Evolutionary conservation across 2,329 filamentous ascomycete species (phyloP).

Genomic region (Venturiaceae sp.): DNA sequence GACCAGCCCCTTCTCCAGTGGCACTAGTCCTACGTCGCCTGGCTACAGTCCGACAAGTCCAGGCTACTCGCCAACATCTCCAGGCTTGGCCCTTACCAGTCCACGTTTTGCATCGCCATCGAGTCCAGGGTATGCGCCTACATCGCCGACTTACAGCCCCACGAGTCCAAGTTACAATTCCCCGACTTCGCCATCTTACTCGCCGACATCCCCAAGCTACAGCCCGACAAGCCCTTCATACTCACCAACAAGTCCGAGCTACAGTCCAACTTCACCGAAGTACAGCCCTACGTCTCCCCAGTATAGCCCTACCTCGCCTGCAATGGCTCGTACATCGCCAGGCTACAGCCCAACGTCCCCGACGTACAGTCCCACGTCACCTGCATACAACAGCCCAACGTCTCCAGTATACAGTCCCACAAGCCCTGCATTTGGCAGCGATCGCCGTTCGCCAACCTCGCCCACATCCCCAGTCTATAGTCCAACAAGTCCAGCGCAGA

Average conservation of each 20-base stretch:
- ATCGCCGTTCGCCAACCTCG: slow-evolving; percentile 50
- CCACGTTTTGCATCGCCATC: slow-evolving; percentile 42
- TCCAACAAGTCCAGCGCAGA: slow-evolving; percentile 44
- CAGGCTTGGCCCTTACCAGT: slow-evolving; percentile 42
- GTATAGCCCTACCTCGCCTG: slow-evolving; percentile 44
- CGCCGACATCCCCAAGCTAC: slow-evolving; percentile 49
- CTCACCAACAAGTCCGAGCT: slow-evolving; percentile 32
- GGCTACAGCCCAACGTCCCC: slow-evolving; percentile 41
- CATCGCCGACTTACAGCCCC: slow-evolving; percentile 61
- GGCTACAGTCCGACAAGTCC: slow-evolving; percentile 63
- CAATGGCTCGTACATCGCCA: slow-evolving; percentile 29
- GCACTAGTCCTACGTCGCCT: slow-evolving; percentile 29
- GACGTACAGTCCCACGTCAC: slow-evolving; percentile 39
- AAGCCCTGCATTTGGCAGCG: slow-evolving; percentile 20
- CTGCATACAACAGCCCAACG: slow-evolving; percentile 17
- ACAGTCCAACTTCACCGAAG: slow-evolving; percentile 58
- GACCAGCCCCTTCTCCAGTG: slow-evolving; percentile 66
- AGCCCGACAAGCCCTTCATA: slow-evolving; percentile 22
- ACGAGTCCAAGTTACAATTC: slow-evolving; percentile 52
- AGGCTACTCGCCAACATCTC: slow-evolving; percentile 27
- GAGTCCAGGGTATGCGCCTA: slow-evolving; percentile 43
- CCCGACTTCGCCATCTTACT: slow-evolving; percentile 58
- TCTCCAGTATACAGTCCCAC: slow-evolving; percentile 31
- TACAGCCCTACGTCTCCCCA: slow-evolving; percentile 61
- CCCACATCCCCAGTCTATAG: slow-evolving; percentile 50